Percentiles rank a stretch among this genome's conserved stretches.
phyloP scores from a whole-genome alignment of 108 stramenopile genomes.

The Fragilaria radians region DNA sequence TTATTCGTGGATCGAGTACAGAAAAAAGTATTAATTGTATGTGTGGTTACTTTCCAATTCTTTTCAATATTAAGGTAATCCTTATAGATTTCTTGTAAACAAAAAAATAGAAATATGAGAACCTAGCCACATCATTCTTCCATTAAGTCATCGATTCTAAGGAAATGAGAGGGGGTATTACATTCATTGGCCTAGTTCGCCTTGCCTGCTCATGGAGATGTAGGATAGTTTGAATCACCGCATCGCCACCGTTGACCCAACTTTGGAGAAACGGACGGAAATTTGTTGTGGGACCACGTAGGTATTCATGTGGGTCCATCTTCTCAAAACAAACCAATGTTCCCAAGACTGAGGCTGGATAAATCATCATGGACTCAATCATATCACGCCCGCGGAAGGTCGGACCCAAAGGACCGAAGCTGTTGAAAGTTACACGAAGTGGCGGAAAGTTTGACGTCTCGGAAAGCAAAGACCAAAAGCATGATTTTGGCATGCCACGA shows the following conservation, averaged over 20 bases:
- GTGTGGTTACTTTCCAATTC: no score
- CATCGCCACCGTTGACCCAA: background rate
- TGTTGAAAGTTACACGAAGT: constrained; percentile 6
- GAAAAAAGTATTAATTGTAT: no score
- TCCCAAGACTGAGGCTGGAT: background rate
- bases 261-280: background rate
- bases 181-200: background rate
- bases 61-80: no score
- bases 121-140: no score
- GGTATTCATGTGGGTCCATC: background rate
- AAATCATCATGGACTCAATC: constrained; percentile 3
- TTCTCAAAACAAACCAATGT: background rate
- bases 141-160: background rate
- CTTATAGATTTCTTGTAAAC: no score
- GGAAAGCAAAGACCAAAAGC: background rate
- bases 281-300: background rate
- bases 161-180: background rate
- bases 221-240: background rate
- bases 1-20: no score
- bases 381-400: constrained; percentile 38
- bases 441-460: background rate
- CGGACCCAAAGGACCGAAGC: constrained; percentile 33
- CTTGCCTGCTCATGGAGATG: background rate
- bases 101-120: no score
- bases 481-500: background rate